A percentile compares a stretch with the other conserved stretches of the same genome.
Evolutionary conservation across 176 grass and related monocot genomes (phyloP).

Genomic region (Oryza brachyantha): DNA sequence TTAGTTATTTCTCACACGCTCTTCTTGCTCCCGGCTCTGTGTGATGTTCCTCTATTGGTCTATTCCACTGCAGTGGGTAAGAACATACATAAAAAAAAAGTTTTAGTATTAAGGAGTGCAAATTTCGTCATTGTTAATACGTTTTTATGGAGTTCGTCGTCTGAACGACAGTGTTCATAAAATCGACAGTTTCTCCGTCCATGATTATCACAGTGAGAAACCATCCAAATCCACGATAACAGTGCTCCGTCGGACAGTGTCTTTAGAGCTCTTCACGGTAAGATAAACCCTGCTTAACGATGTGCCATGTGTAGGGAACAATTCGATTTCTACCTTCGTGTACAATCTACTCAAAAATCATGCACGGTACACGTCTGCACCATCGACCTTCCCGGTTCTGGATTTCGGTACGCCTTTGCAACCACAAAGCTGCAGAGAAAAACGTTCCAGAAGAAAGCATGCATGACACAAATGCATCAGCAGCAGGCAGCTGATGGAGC

Average conservation of each 20-base stretch:
- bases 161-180: no score
- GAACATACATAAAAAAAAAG: background rate
- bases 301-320: background rate
- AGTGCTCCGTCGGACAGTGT: no score
- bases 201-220: no score
- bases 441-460: background rate
- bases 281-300: no score
- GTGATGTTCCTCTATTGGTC: no score
- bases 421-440: background rate
- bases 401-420: background rate
- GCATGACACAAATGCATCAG: background rate
- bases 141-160: no score
- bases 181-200: no score
- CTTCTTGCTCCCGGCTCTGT: slow-evolving; percentile 1
- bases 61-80: background rate
- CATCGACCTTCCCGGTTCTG: background rate
- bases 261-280: no score
- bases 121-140: no score
- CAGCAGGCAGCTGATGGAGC: background rate
- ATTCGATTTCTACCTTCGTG: background rate
- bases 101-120: no score
- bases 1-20: slow-evolving; percentile 6
- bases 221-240: no score
- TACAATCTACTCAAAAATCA: slow-evolving; percentile 14
- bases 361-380: background rate